Conservation (phyloP, 306 rosid genomes). For the Quercus gilva region DNA sequence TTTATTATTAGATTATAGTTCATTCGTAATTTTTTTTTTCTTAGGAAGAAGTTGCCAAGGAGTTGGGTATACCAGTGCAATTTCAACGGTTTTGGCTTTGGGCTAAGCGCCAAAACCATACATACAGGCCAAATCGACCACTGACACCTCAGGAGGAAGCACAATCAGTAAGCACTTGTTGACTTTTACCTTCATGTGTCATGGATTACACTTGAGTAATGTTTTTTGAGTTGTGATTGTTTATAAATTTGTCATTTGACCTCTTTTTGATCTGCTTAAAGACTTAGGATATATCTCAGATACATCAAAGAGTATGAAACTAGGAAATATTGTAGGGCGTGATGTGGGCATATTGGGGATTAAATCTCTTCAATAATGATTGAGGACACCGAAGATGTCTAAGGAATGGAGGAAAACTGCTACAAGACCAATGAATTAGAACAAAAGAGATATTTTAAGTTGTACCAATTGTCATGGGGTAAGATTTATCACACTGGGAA, state of each 20-base stretch:
- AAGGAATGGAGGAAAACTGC: background rate
- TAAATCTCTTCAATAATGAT: background rate
- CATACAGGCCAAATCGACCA: slow-evolving; percentile 48
- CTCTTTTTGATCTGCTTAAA: background rate
- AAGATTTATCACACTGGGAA: background rate
- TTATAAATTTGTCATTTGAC: background rate
- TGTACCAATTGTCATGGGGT: background rate
- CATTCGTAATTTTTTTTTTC: background rate
- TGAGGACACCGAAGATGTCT: background rate
- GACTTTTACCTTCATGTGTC: background rate
- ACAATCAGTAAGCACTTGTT: slow-evolving; percentile 33
- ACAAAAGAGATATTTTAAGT: background rate
- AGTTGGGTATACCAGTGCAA: slow-evolving; percentile 45
- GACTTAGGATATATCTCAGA: background rate
- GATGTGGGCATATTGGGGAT: background rate
- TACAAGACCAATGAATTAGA: background rate
- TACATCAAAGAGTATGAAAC: background rate
- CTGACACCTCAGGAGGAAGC: slow-evolving; percentile 38
- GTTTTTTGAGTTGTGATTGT: background rate
- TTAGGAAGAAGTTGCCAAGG: slow-evolving; percentile 54
- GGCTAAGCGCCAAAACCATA: slow-evolving; percentile 49
- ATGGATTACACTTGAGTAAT: background rate
- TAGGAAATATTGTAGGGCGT: background rate
- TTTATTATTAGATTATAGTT: background rate
- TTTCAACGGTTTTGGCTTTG: slow-evolving; percentile 49